Evolutionary conservation across 345 rosid genomes (phyloP).

Genomic region (Brassica carinata): DNA sequence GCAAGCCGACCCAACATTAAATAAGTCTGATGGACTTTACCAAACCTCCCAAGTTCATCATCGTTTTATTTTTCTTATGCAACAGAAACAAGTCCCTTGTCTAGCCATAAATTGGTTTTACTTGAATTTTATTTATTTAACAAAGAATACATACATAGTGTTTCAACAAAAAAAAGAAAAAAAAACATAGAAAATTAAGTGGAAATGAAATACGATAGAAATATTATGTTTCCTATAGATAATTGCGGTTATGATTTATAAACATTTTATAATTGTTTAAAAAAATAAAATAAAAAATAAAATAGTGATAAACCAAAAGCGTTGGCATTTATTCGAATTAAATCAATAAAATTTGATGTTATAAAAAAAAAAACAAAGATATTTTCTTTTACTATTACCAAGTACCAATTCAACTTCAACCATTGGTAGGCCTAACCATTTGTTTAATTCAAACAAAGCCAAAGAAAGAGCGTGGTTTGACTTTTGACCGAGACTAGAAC

Average conservation of each 20-base stretch:
- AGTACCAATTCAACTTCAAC: conserved; percentile 2
- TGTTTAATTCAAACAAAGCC: conserved; percentile 6
- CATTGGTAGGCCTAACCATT: neutral
- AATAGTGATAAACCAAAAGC: neutral
- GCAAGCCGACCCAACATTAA: too few relatives aligned
- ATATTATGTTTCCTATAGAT: neutral
- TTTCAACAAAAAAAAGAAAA: too few relatives aligned
- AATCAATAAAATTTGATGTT: too few relatives aligned
- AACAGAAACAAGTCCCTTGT: neutral
- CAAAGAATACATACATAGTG: neutral
- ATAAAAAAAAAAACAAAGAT: neutral
- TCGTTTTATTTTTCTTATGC: neutral
- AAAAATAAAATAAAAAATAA: neutral
- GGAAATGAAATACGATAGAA: neutral
- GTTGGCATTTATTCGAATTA: conserved; percentile 1
- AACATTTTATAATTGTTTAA: neutral
- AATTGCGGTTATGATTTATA: neutral
- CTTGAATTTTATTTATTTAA: neutral
- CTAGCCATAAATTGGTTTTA: neutral
- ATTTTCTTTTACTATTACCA: neutral
- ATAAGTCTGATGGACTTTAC: too few relatives aligned
- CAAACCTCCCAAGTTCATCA: neutral
- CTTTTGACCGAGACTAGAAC: conserved; percentile 25
- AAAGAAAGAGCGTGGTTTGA: conserved; percentile 20
- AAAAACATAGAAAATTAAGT: too few relatives aligned